Base-by-base conservation (phyloP, 163 green algal species). In the Trebouxia gelatinosa region DNA sequence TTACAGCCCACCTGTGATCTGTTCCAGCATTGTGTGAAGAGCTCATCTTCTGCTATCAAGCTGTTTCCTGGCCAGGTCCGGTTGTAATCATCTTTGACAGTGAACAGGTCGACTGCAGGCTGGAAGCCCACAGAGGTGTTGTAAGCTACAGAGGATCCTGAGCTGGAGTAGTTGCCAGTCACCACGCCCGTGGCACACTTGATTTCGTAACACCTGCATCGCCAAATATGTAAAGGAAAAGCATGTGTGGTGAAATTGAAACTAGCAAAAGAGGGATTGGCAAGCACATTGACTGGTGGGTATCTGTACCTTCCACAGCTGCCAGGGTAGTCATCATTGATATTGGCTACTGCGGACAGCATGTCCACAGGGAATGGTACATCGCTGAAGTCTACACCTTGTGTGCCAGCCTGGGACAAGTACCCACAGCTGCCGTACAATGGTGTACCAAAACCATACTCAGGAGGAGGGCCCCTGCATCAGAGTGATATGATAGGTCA, bases 21-120 rank as follows among this genome's bases (percentile, higher is more conserved):
- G 34, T 92, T 78, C 71, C 81, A 89, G 85, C 88, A 92, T 39
- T 85, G 50, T 5, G 85, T 82, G 21, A 75, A 68, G 46, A 87
- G 78, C 75, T 81, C n/a, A 3, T 59, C 28, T 32, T 85, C 7
- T 1, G 11, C 29, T 35, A 85, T 79, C 0, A 50, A 43, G 0
- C 79, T 64, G 80, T 92, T 92, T 51, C 85, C 88, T 40, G n/a
- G 43, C 40, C 40, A 59, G 0, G n/a, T 26, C n/a, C 68, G 68
- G 43, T 65, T 65, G 13, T 74, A 72, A 17, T 74, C 72, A 66
- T 83, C 78, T 2, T 17, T 64, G 0, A 81, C 77, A 34, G 43
- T 59, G 43, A 16, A 59, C 2, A 59, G 9, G 71, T 68, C 46
- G 19, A 70, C 9, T 32, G 65, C 66, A 26, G 77, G 29, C 50